phyloP scores from a whole-genome alignment of 2,329 filamentous ascomycete species.

The Aspergillus bombycis region DNA sequence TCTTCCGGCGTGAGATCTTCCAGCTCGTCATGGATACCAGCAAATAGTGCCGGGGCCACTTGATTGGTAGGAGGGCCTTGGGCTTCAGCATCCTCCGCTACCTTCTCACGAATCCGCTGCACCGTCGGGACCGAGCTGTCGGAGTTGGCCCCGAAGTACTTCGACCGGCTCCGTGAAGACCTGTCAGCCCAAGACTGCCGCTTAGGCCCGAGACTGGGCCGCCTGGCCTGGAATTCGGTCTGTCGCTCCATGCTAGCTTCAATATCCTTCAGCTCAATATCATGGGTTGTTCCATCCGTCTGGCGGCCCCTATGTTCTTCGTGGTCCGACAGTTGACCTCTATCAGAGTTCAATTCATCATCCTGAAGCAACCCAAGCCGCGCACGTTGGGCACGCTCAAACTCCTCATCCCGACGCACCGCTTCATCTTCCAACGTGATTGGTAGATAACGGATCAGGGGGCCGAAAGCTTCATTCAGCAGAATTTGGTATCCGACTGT shows the following conservation, averaged over 20 bases:
- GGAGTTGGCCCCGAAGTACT: conserved; percentile 43
- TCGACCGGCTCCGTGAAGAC: conserved; percentile 43
- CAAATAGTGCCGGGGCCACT: conserved; percentile 81
- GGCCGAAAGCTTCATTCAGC: conserved; percentile 80
- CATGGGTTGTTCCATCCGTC: conserved; percentile 46
- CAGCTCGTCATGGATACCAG: conserved; percentile 86
- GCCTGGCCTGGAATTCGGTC: conserved; percentile 18
- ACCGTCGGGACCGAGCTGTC: conserved; percentile 36
- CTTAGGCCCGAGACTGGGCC: conserved; percentile 30
- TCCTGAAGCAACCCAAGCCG: conserved; percentile 64
- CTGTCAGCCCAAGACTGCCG: conserved; percentile 49
- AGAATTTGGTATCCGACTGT: conserved; percentile 79
- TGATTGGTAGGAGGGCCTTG: conserved; percentile 60
- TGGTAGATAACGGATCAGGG: conserved; percentile 84
- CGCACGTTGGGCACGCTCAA: conserved; percentile 74
- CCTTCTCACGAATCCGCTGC: conserved; percentile 38
- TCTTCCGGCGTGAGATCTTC: conserved; percentile 92
- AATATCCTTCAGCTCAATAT: conserved; percentile 52
- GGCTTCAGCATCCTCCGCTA: conserved; percentile 65
- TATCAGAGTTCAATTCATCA: conserved; percentile 37
- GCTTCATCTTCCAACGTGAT: conserved; percentile 97
- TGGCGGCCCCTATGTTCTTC: conserved; percentile 45
- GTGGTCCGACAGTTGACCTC: conserved; percentile 44
- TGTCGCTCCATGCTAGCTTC: conserved; percentile 28
- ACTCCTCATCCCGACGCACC: conserved; percentile 85